Percentiles rank a stretch among this genome's conserved stretches.
Conservation (phyloP, 495 filamentous ascomycete species). For the Penicillium crystallinum region DNA sequence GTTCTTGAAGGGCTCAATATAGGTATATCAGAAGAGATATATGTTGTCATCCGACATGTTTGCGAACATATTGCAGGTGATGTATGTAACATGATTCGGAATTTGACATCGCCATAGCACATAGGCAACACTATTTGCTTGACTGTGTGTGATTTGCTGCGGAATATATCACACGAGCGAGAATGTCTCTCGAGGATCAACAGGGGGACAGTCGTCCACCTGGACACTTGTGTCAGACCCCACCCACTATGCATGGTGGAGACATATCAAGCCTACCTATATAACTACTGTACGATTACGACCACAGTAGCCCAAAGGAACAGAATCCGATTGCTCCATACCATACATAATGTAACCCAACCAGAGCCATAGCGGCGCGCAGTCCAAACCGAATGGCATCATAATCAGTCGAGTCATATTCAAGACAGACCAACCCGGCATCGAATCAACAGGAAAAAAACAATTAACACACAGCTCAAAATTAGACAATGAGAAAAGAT, state of each 20-base stretch:
- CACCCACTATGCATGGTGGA: background rate
- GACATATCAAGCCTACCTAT: background rate
- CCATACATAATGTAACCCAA: slow-evolving; percentile 5
- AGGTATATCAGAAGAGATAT: no score
- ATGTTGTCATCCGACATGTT: no score
- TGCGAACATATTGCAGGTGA: no score
- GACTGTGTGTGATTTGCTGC: no score
- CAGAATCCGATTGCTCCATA: slow-evolving; percentile 6
- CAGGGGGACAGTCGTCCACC: no score
- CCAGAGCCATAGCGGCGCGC: background rate
- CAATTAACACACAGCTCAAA: slow-evolving; percentile 11
- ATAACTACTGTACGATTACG: background rate
- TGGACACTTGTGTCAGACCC: no score
- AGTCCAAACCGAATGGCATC: background rate
- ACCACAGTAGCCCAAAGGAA: background rate
- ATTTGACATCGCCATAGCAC: no score
- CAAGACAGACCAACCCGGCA: slow-evolving; percentile 3
- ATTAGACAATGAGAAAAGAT: slow-evolving; percentile 21
- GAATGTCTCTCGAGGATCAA: no score
- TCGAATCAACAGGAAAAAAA: background rate
- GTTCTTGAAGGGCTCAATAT: no score
- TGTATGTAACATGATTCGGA: no score
- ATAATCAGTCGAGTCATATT: background rate
- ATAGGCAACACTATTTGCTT: no score
- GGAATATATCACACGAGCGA: no score